A percentile compares a stretch with the other conserved stretches of the same genome.
Evolutionary conservation across 805 yeast genomes (phyloP).

Genomic region (Metschnikowia rubicola): DNA sequence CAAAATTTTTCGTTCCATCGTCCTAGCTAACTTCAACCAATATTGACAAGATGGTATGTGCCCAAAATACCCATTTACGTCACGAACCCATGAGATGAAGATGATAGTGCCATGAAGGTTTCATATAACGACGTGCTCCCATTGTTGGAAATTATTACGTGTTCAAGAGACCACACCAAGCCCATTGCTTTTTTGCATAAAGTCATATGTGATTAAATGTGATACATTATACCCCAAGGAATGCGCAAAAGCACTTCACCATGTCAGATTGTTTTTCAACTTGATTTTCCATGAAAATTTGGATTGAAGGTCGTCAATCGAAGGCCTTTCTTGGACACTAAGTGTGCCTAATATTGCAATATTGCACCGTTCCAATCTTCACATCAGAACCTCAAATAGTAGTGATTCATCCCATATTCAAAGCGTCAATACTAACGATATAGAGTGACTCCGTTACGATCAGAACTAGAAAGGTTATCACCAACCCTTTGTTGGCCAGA

Average conservation of each 20-base stretch:
- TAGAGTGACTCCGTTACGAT: slow-evolving; percentile 99
- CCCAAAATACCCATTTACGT: slow-evolving; percentile 2
- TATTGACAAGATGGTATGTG: slow-evolving; percentile 23
- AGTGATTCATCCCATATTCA: background rate
- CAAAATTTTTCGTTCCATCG: slow-evolving; percentile 18
- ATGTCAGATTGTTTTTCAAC: too few relatives aligned
- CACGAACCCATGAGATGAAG: background rate
- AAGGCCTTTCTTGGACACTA: background rate
- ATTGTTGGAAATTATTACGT: too few relatives aligned
- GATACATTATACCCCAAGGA: too few relatives aligned
- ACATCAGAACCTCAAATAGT: too few relatives aligned
- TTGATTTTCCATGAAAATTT: too few relatives aligned
- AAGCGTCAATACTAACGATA: slow-evolving; percentile 19
- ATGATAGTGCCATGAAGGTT: background rate
- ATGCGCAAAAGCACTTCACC: too few relatives aligned
- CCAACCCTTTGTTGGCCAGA: slow-evolving; percentile 99
- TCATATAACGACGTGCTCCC: too few relatives aligned
- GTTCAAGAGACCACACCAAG: too few relatives aligned
- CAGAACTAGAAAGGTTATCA: slow-evolving; percentile 98
- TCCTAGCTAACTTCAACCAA: slow-evolving; percentile 19
- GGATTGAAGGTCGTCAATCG: background rate
- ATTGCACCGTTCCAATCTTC: too few relatives aligned
- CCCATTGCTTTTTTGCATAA: too few relatives aligned
- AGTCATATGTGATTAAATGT: too few relatives aligned
- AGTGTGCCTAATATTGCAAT: too few relatives aligned